Percentiles rank a stretch among this genome's conserved stretches.
These are phyloP conservation scores for Agaricus subrufescens DNA, from an alignment of 768 basidiomycete genomes.

Conservation along the genomic window DNA sequence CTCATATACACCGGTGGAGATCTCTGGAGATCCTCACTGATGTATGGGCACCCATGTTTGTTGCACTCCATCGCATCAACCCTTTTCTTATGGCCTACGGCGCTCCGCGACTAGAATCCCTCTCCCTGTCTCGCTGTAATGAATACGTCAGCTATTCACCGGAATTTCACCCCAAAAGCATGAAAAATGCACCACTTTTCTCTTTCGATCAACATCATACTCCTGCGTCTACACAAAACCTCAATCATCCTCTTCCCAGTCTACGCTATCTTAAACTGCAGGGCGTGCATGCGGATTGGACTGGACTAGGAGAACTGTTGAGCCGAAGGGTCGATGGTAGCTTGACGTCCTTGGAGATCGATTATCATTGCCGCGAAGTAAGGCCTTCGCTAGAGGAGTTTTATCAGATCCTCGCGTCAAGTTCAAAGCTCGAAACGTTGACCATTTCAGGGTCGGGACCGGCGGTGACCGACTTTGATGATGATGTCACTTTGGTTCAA, in stretches of 20 bases:
- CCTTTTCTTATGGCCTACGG: slow-evolving; percentile 25
- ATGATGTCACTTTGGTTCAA: slow-evolving; percentile 10
- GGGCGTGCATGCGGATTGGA: slow-evolving; percentile 58
- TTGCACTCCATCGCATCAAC: slow-evolving; percentile 43
- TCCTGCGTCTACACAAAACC: neutral
- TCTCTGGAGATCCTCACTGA: slow-evolving; percentile 52
- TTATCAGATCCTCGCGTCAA: slow-evolving; percentile 35
- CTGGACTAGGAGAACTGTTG: slow-evolving; percentile 32
- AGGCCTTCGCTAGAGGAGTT: slow-evolving; percentile 47
- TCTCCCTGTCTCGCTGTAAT: slow-evolving; percentile 58
- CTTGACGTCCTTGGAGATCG: slow-evolving; percentile 37
- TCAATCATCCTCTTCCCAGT: slow-evolving; percentile 31
- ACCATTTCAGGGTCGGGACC: slow-evolving; percentile 47
- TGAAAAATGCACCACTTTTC: slow-evolving; percentile 29
- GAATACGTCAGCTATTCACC: slow-evolving; percentile 45
- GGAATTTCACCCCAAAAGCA: slow-evolving; percentile 35
- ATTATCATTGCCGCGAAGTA: slow-evolving; percentile 48
- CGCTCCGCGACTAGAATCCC: slow-evolving; percentile 40
- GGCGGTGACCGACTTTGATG: slow-evolving; percentile 21
- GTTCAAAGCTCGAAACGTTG: slow-evolving; percentile 36
- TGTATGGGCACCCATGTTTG: slow-evolving; percentile 54
- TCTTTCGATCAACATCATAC: slow-evolving; percentile 17
- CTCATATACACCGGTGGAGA: slow-evolving; percentile 48
- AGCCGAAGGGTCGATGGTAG: slow-evolving; percentile 13
- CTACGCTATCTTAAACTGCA: slow-evolving; percentile 45